Conservation (phyloP, 257 asterid genomes). For the Hygrophila difformis region DNA sequence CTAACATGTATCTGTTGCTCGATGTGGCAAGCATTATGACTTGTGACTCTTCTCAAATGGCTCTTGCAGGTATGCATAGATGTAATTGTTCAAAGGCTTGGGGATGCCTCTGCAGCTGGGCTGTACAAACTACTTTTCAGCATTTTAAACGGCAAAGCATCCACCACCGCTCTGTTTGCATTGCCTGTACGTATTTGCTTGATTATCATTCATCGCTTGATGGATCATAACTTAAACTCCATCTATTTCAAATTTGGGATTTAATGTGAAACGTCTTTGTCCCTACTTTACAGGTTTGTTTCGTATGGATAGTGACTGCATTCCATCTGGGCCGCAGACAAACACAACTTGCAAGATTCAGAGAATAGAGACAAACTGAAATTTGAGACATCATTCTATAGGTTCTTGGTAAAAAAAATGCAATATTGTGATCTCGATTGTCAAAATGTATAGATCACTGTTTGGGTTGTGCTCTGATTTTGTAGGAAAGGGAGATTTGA, state of each 20-base stretch:
- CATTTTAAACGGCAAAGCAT: conserved; percentile 49
- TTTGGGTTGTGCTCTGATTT: too few species aligned
- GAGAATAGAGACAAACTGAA: conserved; percentile 25
- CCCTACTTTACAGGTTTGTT: conserved; percentile 82
- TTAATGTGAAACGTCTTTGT: too few species aligned
- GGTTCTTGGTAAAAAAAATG: too few species aligned
- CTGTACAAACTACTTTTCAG: conserved; percentile 71
- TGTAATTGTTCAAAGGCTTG: conserved; percentile 92
- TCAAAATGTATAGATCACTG: too few species aligned
- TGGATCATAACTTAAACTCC: too few species aligned
- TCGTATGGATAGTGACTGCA: conserved; percentile 61
- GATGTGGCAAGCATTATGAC: background rate
- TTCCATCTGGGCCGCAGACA: conserved; percentile 64
- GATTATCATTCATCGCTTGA: background rate
- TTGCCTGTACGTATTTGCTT: conserved; percentile 47
- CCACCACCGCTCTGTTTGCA: conserved; percentile 61
- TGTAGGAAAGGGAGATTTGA: too few species aligned
- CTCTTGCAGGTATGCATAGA: conserved; percentile 80
- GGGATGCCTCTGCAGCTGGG: conserved; percentile 97
- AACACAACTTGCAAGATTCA: conserved; percentile 47
- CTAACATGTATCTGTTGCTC: background rate
- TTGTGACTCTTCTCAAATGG: background rate
- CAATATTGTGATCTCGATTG: too few species aligned
- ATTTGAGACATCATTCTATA: too few species aligned
- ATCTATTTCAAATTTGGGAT: too few species aligned